Base-by-base conservation (phyloP, 257 asterid genomes). In the Thymus mandschuricus region DNA sequence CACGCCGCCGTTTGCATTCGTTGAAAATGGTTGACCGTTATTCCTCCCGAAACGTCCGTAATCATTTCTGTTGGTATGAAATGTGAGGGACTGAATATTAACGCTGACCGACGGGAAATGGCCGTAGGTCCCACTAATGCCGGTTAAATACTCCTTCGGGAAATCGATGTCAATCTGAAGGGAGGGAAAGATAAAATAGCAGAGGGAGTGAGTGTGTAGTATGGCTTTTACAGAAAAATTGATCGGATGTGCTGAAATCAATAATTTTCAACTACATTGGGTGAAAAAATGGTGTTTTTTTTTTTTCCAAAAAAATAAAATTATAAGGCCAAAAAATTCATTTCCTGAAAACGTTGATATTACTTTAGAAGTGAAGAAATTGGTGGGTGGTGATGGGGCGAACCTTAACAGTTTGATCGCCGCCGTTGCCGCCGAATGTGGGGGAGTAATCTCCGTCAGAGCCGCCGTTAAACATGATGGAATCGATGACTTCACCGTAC, bases 81-180 rank as follows among this genome's bases (percentile, higher is more conserved):
- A 54, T 1, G 1, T 7, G 1, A 54, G 33, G 0, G 59, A 54
- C 10, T 12, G 8, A 2, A 54, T 3, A 1, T 0, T 8, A 2
- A 1, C 1, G 33, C 59, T 33, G 58, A 0, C 21, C 4, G 0
- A 6, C 30, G 5, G 6, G 34, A 1, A n/a, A n/a, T n/a, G n/a
- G n/a, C 59, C 34, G 59, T 54, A 1, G 21, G 43, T 21, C 30
- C 64, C 73, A 10, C 64, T 68, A 0, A 68, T 38, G 41, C 73
- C 64, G 1, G 55, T 55, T 45, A 69, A n/a, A 44, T 10, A 69
- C 15, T 69, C 73, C 1, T 64, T 5, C 5, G 65, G 73, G 9
- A 43, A 69, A 29, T 69, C 57, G 10, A 69, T 40, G 4, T 6
- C 11, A 5, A 68, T 12, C 72, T 68, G 11, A 1, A 45, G n/a